Percentiles rank a stretch among this genome's conserved stretches.
Conservation (phyloP, 768 basidiomycete species). For the Termitomyces sp. region DNA sequence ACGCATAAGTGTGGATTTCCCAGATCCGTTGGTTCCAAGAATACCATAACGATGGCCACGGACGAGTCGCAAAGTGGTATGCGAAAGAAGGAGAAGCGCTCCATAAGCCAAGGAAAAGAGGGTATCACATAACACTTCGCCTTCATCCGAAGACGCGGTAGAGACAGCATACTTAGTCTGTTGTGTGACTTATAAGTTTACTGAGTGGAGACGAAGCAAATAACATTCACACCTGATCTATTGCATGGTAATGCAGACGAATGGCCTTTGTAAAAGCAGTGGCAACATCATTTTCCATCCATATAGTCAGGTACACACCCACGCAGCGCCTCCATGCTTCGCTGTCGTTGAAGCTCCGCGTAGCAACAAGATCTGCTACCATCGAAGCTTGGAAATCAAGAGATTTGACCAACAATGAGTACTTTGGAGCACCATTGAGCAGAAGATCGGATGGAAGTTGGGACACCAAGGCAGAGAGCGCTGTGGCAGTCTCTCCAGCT, state of each 20-base stretch:
- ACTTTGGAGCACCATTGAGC: constrained; percentile 41
- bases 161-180: constrained; percentile 55
- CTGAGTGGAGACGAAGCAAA: neutral
- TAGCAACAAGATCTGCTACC: constrained; percentile 70
- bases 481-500: constrained; percentile 52
- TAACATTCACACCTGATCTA: constrained; percentile 55
- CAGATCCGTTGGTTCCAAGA: constrained; percentile 92
- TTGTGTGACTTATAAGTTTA: constrained; percentile 1
- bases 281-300: constrained; percentile 51
- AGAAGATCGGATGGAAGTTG: constrained; percentile 49
- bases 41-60: constrained; percentile 94
- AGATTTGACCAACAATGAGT: constrained; percentile 49
- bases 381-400: constrained; percentile 71
- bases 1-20: constrained; percentile 94
- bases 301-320: constrained; percentile 65
- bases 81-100: constrained; percentile 88
- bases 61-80: constrained; percentile 84
- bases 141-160: constrained; percentile 53
- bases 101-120: constrained; percentile 96
- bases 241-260: constrained; percentile 66
- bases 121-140: constrained; percentile 86
- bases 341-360: constrained; percentile 47
- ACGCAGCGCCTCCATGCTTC: constrained; percentile 66
- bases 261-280: constrained; percentile 54
- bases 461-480: constrained; percentile 49